A percentile compares a stretch with the other conserved stretches of the same genome.
Conservation (phyloP, 1,284 basidiomycete genomes). For the Rhodotorula sp. region DNA sequence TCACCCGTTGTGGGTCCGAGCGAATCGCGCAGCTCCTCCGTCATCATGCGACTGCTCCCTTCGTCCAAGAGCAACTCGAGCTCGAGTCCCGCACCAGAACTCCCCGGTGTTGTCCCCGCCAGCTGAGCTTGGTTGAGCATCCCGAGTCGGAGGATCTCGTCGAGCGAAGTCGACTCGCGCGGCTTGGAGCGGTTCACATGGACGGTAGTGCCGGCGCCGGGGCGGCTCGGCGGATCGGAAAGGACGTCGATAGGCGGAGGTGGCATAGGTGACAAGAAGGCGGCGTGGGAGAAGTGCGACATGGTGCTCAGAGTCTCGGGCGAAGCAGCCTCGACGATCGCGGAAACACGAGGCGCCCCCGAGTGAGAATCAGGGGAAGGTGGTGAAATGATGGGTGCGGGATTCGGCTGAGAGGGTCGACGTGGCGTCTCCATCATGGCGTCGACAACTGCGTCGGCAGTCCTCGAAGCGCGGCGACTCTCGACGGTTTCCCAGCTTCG, state of each 20-base stretch:
- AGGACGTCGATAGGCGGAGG: background rate
- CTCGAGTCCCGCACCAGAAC: background rate
- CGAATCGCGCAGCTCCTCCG: constrained; percentile 9
- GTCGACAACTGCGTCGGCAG: background rate
- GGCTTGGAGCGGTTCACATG: background rate
- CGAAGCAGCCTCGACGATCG: background rate
- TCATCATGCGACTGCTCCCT: constrained; percentile 12
- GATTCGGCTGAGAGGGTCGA: background rate
- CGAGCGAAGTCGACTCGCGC: constrained; percentile 14
- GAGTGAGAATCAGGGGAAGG: background rate
- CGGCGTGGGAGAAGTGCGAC: background rate
- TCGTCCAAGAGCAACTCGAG: constrained; percentile 15
- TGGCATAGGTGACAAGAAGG: constrained; percentile 8
- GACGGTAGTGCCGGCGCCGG: background rate
- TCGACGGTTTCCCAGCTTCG: too few species aligned
- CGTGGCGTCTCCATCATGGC: background rate
- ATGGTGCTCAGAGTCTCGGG: background rate
- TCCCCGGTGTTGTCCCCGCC: background rate
- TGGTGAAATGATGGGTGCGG: background rate
- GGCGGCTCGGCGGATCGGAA: background rate
- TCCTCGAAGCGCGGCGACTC: too few species aligned
- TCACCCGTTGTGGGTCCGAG: background rate
- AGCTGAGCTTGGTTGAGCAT: background rate
- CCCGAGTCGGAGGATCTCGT: constrained; percentile 10
- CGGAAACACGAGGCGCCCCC: background rate